Conservation (phyloP, 164 flowering plant genomes). For the Stephania japonica region DNA sequence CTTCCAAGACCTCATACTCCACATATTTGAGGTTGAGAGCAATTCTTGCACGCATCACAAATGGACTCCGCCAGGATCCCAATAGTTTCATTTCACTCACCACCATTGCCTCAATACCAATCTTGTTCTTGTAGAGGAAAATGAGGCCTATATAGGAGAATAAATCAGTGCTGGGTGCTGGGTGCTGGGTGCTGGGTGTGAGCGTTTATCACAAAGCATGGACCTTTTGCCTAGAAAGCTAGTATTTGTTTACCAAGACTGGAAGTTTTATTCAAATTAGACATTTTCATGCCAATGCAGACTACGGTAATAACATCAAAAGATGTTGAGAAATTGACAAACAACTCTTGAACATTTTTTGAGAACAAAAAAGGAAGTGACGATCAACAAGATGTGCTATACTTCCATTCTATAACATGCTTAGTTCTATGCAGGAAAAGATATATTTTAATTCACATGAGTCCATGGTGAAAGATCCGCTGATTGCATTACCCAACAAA, state of each 20-base stretch:
- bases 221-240: not conserved
- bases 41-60: constrained; percentile 37
- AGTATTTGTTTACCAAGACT: no score
- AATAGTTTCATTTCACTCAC: constrained; percentile 41
- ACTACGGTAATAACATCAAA: no score
- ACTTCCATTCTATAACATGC: no score
- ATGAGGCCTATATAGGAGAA: not conserved
- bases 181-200: not conserved
- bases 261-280: no score
- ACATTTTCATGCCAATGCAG: no score
- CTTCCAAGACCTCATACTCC: constrained; percentile 37
- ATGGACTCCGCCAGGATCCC: constrained; percentile 59
- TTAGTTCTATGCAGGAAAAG: no score
- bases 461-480: no score
- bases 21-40: constrained; percentile 54
- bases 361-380: no score
- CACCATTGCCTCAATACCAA: constrained; percentile 16
- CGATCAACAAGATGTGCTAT: no score
- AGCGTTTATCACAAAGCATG: not conserved
- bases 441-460: no score
- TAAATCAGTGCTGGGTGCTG: not conserved
- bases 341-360: no score
- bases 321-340: no score
- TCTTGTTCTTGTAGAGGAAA: not conserved
- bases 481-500: not conserved